phyloP scores from a whole-genome alignment of 2,329 filamentous ascomycete species.

The Neonectria magnoliae region DNA sequence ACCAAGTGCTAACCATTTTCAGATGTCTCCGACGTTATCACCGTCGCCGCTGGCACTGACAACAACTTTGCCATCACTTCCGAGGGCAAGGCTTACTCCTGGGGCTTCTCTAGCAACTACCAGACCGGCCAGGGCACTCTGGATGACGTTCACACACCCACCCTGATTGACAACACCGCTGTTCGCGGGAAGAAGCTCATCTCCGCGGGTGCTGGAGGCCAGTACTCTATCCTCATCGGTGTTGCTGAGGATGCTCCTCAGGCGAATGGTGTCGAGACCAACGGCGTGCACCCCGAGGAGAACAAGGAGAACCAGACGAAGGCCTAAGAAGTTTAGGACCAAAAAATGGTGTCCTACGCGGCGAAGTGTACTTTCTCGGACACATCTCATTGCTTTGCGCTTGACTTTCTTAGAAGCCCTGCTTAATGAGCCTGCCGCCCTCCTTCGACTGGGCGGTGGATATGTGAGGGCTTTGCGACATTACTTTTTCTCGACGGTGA shows the following conservation, averaged over 20 bases:
- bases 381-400: slow-evolving; percentile 11
- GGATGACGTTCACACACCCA: slow-evolving; percentile 83
- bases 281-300: slow-evolving; percentile 32
- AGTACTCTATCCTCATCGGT: slow-evolving; percentile 76
- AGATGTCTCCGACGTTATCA: slow-evolving; percentile 62
- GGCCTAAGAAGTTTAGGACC: slow-evolving; percentile 11
- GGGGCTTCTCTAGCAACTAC: slow-evolving; percentile 84
- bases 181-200: slow-evolving; percentile 78
- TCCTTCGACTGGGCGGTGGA: slow-evolving; percentile 1
- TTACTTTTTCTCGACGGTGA: slow-evolving; percentile 7
- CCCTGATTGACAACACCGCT: slow-evolving; percentile 84
- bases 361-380: slow-evolving; percentile 4
- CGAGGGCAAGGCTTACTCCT: slow-evolving; percentile 78
- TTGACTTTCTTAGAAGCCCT: slow-evolving; percentile 15
- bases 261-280: slow-evolving; percentile 45
- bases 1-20: slow-evolving; percentile 4
- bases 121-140: slow-evolving; percentile 81
- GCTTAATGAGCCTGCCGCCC: slow-evolving; percentile 19
- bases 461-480: slow-evolving; percentile 8
- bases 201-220: slow-evolving; percentile 87
- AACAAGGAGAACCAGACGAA: slow-evolving; percentile 30
- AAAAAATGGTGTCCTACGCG: background rate
- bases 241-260: slow-evolving; percentile 44
- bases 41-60: slow-evolving; percentile 73
- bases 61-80: slow-evolving; percentile 77